These are phyloP conservation scores for Linum lewisii DNA, from an alignment of 345 rosid species.

Conservation along the genomic window DNA sequence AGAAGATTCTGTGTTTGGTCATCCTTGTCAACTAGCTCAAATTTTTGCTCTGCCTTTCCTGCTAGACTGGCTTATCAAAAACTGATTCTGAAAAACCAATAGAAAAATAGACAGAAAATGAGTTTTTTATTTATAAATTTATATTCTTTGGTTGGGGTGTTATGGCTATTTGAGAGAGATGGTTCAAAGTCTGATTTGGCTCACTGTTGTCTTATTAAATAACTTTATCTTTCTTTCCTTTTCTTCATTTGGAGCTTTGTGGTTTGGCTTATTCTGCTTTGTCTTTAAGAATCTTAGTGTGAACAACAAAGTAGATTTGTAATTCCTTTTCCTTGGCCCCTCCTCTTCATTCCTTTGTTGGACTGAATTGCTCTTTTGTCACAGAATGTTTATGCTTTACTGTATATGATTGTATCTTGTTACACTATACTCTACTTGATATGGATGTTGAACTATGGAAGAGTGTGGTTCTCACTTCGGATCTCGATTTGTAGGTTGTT, in stretches of 20 bases:
- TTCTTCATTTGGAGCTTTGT: slow-evolving; percentile 46
- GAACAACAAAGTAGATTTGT: slow-evolving; percentile 27
- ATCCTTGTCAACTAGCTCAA: background rate
- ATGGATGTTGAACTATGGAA: slow-evolving; percentile 6
- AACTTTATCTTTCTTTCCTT: slow-evolving; percentile 18
- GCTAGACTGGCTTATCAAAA: background rate
- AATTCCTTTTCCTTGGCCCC: slow-evolving; percentile 26
- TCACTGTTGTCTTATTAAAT: slow-evolving; percentile 10
- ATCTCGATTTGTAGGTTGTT: slow-evolving; percentile 41
- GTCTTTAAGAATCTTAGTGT: slow-evolving; percentile 45
- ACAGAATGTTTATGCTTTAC: slow-evolving; percentile 20
- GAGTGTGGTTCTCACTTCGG: background rate
- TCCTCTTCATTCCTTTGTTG: slow-evolving; percentile 15
- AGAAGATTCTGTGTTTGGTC: background rate
- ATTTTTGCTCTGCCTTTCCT: background rate
- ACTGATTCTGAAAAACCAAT: background rate
- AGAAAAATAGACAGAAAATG: too few species aligned
- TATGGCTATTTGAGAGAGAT: slow-evolving; percentile 7
- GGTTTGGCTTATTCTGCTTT: slow-evolving; percentile 57
- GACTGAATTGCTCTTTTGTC: slow-evolving; percentile 18
- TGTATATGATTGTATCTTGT: slow-evolving; percentile 18
- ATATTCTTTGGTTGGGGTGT: slow-evolving; percentile 3
- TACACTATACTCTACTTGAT: slow-evolving; percentile 16
- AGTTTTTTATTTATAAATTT: slow-evolving; percentile 1
- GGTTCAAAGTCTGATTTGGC: slow-evolving; percentile 16